Percentiles rank a stretch among this genome's conserved stretches.
These are phyloP conservation scores for Aspergillus fructus DNA, from an alignment of 2,329 filamentous ascomycete genomes.

Conservation along the genomic window DNA sequence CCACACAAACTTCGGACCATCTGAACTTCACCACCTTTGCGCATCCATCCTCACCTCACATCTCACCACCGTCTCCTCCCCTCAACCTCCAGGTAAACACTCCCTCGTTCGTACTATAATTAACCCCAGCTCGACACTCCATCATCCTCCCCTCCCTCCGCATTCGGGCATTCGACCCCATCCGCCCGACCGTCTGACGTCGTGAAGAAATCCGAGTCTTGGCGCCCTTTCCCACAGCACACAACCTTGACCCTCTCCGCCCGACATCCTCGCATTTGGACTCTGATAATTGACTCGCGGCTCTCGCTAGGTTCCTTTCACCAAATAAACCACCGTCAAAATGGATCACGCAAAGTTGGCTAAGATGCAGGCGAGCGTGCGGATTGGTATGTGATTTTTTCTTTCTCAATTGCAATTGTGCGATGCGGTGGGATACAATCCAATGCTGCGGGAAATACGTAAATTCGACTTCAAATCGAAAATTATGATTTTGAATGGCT, in stretches of 20 bases:
- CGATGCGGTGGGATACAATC: background rate
- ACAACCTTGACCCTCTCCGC: conserved; percentile 9
- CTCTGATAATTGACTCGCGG: conserved; percentile 18
- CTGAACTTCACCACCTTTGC: conserved; percentile 25
- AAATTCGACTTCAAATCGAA: background rate
- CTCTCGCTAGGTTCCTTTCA: conserved; percentile 14
- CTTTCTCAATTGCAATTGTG: conserved; percentile 12
- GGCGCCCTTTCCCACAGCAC: conserved; percentile 15
- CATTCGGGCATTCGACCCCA: background rate
- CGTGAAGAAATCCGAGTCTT: conserved; percentile 14
- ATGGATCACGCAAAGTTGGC: conserved; percentile 69
- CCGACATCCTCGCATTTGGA: conserved; percentile 13
- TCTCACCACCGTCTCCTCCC: conserved; percentile 4
- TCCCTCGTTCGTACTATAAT: background rate
- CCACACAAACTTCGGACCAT: conserved; percentile 16
- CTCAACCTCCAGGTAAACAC: conserved; percentile 13
- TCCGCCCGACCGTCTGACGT: conserved; percentile 5
- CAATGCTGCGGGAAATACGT: background rate
- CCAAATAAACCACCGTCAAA: conserved; percentile 38
- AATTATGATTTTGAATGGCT: background rate
- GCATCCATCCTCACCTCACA: conserved; percentile 15
- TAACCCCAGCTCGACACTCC: background rate
- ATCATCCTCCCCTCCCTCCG: background rate
- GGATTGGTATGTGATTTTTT: conserved; percentile 64
- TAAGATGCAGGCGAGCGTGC: conserved; percentile 64